Percentiles rank a stretch among this genome's conserved stretches.
Evolutionary conservation across 2,329 filamentous ascomycete genomes (phyloP).

Genomic region (Diaporthe velutina): DNA sequence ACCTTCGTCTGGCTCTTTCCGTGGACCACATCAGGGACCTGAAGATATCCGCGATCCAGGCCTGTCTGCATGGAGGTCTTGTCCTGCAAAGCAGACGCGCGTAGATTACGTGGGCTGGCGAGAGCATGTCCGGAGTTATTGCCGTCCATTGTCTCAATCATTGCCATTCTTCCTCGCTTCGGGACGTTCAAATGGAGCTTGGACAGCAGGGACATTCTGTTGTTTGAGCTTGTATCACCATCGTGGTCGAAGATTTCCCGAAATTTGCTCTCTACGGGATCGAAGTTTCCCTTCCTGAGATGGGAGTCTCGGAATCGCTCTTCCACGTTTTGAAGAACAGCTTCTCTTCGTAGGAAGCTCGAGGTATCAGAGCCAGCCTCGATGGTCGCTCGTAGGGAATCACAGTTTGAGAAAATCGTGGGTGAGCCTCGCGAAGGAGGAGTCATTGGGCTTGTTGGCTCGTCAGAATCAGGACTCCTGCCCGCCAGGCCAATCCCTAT

Average conservation of each 20-base stretch:
- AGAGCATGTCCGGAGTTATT: not conserved
- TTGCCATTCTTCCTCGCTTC: conserved; percentile 43
- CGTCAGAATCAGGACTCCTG: not conserved
- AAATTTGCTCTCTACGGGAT: conserved; percentile 55
- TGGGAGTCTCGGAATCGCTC: conserved; percentile 55
- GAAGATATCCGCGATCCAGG: conserved; percentile 14
- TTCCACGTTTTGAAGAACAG: conserved; percentile 54
- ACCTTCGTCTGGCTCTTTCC: not conserved
- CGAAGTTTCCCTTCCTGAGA: conserved; percentile 46
- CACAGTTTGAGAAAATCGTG: conserved; percentile 10
- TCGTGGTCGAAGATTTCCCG: conserved; percentile 53
- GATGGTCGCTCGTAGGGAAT: conserved; percentile 35
- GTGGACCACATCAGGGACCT: conserved; percentile 10
- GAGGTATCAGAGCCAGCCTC: conserved; percentile 51
- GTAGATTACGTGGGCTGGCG: not conserved
- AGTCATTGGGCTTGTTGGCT: not conserved
- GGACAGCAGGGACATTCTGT: conserved; percentile 49
- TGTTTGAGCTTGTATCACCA: not conserved
- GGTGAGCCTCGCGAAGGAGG: conserved; percentile 6
- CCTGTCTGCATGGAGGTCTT: not conserved
- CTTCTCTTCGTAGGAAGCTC: conserved; percentile 54
- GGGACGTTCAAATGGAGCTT: conserved; percentile 53
- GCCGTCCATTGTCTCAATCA: conserved; percentile 41
- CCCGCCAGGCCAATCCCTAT: conserved; percentile 16
- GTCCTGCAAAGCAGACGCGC: not conserved